phyloP scores from a whole-genome alignment of 169 alveolate species.

The Babesia ovis region DNA sequence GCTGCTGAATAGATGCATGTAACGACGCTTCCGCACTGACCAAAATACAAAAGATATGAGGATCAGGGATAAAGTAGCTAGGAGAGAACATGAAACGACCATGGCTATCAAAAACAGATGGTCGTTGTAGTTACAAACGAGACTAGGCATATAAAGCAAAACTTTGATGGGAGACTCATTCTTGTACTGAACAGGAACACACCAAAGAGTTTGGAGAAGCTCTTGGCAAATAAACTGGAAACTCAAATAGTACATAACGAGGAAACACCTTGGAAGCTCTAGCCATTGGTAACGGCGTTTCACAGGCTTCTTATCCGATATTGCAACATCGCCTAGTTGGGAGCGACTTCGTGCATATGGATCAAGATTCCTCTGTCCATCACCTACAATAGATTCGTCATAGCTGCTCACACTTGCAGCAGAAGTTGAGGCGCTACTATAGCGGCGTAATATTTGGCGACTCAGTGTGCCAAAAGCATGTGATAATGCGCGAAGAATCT shows the following conservation, averaged over 20 bases:
- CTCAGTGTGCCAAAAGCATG: not conserved
- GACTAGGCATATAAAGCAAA: slow-evolving; percentile 71
- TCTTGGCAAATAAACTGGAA: slow-evolving; percentile 71
- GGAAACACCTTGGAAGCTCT: not conserved
- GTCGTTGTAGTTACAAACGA: slow-evolving; percentile 59
- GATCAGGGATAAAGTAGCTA: slow-evolving; percentile 27
- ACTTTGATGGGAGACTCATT: slow-evolving; percentile 47
- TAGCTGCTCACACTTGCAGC: not conserved
- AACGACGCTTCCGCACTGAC: not conserved
- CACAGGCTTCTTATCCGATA: not conserved
- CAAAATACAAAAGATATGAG: not conserved
- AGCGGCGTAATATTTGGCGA: slow-evolving; percentile 7
- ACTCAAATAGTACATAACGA: slow-evolving; percentile 56
- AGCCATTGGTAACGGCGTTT: not conserved
- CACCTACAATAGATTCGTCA: not conserved
- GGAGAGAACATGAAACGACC: slow-evolving; percentile 22
- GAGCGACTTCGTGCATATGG: not conserved
- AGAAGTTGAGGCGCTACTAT: not conserved
- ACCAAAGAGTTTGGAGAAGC: slow-evolving; percentile 74
- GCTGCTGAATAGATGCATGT: slow-evolving; percentile 23
- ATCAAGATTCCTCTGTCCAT: not conserved
- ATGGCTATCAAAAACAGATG: slow-evolving; percentile 53
- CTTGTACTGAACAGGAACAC: slow-evolving; percentile 73
- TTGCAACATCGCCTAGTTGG: not conserved
- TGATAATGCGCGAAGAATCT: not conserved